Conservation (phyloP, 2,329 filamentous ascomycete species). For the Arthrinium puccinioides region DNA sequence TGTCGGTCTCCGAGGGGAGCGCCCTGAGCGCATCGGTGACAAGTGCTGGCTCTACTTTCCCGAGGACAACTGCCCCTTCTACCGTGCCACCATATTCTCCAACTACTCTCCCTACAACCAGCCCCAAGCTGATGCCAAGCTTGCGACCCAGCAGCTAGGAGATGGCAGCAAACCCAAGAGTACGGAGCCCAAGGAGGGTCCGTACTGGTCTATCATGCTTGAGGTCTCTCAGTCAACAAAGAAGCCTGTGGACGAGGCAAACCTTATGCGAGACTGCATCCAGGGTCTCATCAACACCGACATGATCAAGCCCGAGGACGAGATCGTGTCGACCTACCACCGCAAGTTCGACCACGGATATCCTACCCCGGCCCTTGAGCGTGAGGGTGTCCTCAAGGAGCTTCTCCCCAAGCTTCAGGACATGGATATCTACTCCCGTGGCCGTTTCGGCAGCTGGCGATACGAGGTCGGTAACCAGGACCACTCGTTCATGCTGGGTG, state of each 20-base stretch:
- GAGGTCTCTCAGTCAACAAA: conserved; percentile 93
- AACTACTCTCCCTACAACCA: conserved; percentile 99
- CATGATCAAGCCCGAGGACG: conserved; percentile 84
- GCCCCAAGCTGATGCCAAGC: conserved; percentile 72
- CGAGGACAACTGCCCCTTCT: conserved; percentile 97
- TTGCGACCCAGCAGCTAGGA: conserved; percentile 78
- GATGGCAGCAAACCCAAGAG: conserved; percentile 75
- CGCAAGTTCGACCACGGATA: conserved; percentile 97
- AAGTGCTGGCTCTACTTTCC: conserved; percentile 99
- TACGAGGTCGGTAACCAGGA: conserved; percentile 97
- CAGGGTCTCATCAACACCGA: conserved; percentile 96
- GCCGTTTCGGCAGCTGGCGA: conserved; percentile 95
- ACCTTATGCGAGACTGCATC: conserved; percentile 83
- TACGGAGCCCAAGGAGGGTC: conserved; percentile 70
- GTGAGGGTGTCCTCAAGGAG: conserved; percentile 88
- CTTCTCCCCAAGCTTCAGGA: conserved; percentile 88
- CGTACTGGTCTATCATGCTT: conserved; percentile 99
- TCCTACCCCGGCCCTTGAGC: conserved; percentile 89
- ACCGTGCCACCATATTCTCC: conserved; percentile 99
- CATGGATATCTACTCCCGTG: conserved; percentile 88
- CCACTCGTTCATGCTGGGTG: conserved; percentile 95
- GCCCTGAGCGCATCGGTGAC: conserved; percentile 93
- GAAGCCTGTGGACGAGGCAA: conserved; percentile 88
- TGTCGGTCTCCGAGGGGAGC: conserved; percentile 84
- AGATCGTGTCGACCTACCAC: conserved; percentile 98